Evolutionary conservation across 2,329 filamentous ascomycete species (phyloP).

Genomic region (Colletotrichum plurivorum): DNA sequence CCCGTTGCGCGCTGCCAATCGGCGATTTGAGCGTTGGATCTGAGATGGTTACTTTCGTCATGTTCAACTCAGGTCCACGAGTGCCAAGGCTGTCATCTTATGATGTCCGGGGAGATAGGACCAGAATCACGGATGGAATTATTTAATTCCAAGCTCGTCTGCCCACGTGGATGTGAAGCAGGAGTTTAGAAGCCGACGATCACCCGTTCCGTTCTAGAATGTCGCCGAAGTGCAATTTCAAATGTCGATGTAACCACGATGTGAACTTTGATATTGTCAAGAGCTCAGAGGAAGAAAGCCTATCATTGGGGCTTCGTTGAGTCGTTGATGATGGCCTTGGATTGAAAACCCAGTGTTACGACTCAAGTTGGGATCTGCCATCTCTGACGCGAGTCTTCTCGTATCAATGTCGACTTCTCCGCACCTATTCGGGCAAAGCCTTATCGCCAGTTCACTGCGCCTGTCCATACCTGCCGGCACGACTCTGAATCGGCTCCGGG

Average conservation of each 20-base stretch:
- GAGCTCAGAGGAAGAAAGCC: too few relatives aligned
- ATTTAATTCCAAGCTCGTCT: neutral
- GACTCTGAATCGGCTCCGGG: too few relatives aligned
- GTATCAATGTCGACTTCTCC: too few relatives aligned
- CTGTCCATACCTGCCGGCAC: too few relatives aligned
- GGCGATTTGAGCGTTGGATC: slow-evolving; percentile 27
- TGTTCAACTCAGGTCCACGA: neutral
- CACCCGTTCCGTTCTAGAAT: neutral
- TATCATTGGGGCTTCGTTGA: too few relatives aligned
- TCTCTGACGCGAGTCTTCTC: too few relatives aligned
- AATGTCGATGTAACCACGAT: neutral
- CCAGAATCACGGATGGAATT: neutral
- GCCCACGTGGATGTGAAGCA: neutral
- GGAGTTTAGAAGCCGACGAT: slow-evolving; percentile 24
- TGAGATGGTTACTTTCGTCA: slow-evolving; percentile 3
- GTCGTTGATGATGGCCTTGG: too few relatives aligned
- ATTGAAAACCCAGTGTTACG: too few relatives aligned
- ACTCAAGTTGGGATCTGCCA: too few relatives aligned
- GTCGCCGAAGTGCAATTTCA: neutral
- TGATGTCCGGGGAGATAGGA: neutral
- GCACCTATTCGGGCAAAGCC: too few relatives aligned
- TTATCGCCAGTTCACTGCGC: too few relatives aligned
- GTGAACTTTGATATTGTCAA: too few relatives aligned
- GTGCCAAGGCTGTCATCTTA: neutral
- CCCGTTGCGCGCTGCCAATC: slow-evolving; percentile 3